Percentiles rank a stretch among this genome's conserved stretches.
These are phyloP conservation scores for Aristolochia contorta DNA, from an alignment of 164 flowering plant genomes.

Conservation along the genomic window DNA sequence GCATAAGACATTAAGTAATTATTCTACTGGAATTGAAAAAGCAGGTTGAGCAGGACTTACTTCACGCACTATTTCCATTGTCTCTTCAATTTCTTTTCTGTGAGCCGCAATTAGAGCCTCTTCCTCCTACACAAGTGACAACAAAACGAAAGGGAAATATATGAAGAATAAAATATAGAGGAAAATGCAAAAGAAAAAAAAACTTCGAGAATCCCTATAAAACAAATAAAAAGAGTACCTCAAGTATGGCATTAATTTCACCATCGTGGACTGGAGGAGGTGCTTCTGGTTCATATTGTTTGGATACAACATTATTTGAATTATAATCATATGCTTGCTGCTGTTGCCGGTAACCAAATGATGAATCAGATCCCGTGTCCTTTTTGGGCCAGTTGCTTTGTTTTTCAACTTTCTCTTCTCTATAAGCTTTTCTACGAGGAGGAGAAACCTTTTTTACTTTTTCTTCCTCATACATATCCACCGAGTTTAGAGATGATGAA, in stretches of 20 bases:
- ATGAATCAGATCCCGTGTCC: conserved; percentile 39
- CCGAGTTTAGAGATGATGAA: conserved; percentile 29
- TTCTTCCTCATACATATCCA: conserved; percentile 42
- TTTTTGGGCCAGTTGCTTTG: conserved; percentile 41
- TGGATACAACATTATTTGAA: conserved; percentile 27
- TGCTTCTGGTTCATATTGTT: conserved; percentile 44
- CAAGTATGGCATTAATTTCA: conserved; percentile 68
- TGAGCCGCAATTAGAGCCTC: conserved; percentile 92
- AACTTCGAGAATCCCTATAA: background rate
- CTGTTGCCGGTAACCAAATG: conserved; percentile 34
- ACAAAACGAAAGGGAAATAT: background rate
- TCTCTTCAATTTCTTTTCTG: conserved; percentile 95
- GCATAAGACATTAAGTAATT: too few species aligned
- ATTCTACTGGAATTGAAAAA: background rate
- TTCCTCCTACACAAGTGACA: conserved; percentile 60
- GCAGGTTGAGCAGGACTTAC: conserved; percentile 36
- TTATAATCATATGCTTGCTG: conserved; percentile 31
- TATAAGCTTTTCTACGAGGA: conserved; percentile 61
- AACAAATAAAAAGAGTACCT: conserved; percentile 32
- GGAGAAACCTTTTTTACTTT: conserved; percentile 81
- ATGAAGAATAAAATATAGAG: background rate
- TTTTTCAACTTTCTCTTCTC: conserved; percentile 68
- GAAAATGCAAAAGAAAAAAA: background rate
- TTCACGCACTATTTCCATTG: conserved; percentile 98
- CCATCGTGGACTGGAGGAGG: conserved; percentile 34